Evolutionary conservation across 192 early-diverging fungal genomes (phyloP).

Genomic region (Backusella westeae): DNA sequence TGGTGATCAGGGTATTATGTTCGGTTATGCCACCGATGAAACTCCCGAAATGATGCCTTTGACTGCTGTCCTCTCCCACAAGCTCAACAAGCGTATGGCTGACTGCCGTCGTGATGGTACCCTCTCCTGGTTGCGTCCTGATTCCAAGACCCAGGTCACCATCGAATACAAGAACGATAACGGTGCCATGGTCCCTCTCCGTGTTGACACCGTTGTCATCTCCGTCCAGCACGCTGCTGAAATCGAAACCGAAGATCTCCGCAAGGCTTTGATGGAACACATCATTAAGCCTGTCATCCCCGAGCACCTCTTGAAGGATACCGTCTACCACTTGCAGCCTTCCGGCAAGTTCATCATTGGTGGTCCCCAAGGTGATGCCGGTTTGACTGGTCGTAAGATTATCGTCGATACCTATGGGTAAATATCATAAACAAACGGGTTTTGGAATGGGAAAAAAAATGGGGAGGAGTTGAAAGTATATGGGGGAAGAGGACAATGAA

Average conservation of each 20-base stretch:
- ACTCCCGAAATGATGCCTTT: conserved; percentile 99
- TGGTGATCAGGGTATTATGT: conserved; percentile 97
- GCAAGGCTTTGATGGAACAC: conserved; percentile 86
- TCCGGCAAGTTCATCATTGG: conserved; percentile 99
- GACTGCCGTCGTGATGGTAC: conserved; percentile 92
- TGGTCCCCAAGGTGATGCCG: conserved; percentile 99
- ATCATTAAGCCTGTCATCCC: conserved; percentile 93
- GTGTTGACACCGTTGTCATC: conserved; percentile 97
- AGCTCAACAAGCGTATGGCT: conserved; percentile 95
- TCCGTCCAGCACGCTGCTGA: conserved; percentile 96
- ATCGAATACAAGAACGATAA: conserved; percentile 96
- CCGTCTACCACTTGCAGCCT: conserved; percentile 97
- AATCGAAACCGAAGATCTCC: conserved; percentile 82
- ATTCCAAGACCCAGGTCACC: conserved; percentile 99
- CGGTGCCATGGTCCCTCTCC: conserved; percentile 92
- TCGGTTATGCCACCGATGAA: conserved; percentile 97
- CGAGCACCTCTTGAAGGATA: conserved; percentile 85
- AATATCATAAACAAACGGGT: neutral
- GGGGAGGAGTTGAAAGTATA: neutral
- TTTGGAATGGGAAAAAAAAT: neutral
- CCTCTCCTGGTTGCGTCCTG: conserved; percentile 92
- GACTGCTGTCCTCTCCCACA: conserved; percentile 92
- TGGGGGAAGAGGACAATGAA: neutral
- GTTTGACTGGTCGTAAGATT: conserved; percentile 81
- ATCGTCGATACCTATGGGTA: conserved; percentile 40